Base-by-base conservation (phyloP, 108 stramenopile species). In the Fragilaria crotonensis region DNA sequence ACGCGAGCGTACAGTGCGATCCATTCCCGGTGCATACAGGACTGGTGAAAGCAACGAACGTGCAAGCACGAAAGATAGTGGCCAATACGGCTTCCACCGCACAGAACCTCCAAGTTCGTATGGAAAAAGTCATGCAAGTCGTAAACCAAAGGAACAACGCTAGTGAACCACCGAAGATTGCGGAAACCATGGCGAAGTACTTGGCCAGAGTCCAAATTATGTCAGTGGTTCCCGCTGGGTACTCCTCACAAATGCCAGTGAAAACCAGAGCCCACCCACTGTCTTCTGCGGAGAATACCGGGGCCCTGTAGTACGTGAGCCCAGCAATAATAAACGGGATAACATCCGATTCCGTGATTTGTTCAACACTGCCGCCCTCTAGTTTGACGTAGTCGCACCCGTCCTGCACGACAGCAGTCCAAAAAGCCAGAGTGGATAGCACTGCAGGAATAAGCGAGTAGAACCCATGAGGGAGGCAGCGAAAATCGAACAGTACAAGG, bases 301-400 rank as follows among this genome's bases (percentile, higher is more conserved):
- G 77, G 30, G 54, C 70, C 28, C 88, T 74, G 56, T 71, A 89
- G 25, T 62, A 67, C 2, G 3, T 23, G 57, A 83, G 57, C 17
- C 88, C 88, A n/a, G 78, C 75, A 32, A 85, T 78, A 11, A 89
- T 33, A 48, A 64, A 84, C 0, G 84, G 84, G 29, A 60, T 60
- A n/a, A 33, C 29, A 29, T 33, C 59, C n/a, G 70, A 44, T 41
- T 48, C 33, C n/a, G 64, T 57, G 33, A 88, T 31, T 7, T 73
- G 63, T 19, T 64, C 58, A 5, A 75, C 69, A 11, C 72, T 48
- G 2, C 72, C 54, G 29, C 78, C 81, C 28, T 45, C 22, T 2
- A 79, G 30, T 21, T 48, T 54, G 23, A 72, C 76, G 60, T 68
- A 83, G 50, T 79, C 76, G 53, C 81, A 83, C 19, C 75, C 78